Evolutionary conservation across 768 basidiomycete genomes (phyloP).

Genomic region (Lyophyllum semitale): DNA sequence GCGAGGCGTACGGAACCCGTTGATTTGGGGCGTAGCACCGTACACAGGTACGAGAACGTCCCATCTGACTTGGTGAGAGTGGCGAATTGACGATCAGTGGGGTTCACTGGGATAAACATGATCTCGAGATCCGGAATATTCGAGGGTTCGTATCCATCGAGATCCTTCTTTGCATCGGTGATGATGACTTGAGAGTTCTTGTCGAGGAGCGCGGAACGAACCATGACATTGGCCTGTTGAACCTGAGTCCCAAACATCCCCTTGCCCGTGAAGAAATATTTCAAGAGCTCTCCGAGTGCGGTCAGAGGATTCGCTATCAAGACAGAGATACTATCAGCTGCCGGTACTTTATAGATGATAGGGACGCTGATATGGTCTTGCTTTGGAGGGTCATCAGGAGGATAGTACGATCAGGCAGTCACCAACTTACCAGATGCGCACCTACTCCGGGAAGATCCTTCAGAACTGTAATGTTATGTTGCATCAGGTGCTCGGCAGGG

Average conservation of each 20-base stretch:
- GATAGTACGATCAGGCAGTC: neutral
- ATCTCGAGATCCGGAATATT: slow-evolving; percentile 42
- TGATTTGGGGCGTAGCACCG: slow-evolving; percentile 22
- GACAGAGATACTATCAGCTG: slow-evolving; percentile 30
- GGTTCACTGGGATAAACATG: slow-evolving; percentile 23
- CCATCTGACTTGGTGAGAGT: slow-evolving; percentile 20
- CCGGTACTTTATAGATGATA: slow-evolving; percentile 31
- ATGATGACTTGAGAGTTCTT: neutral
- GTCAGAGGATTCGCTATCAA: slow-evolving; percentile 25
- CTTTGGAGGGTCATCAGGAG: slow-evolving; percentile 12
- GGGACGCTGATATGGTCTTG: slow-evolving; percentile 42
- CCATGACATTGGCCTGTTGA: slow-evolving; percentile 31
- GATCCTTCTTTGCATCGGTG: slow-evolving; percentile 7
- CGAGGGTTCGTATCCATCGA: slow-evolving; percentile 19
- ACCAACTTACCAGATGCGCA: slow-evolving; percentile 23
- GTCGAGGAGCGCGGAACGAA: slow-evolving; percentile 27
- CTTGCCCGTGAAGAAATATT: slow-evolving; percentile 32
- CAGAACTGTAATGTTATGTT: slow-evolving; percentile 26
- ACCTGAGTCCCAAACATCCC: slow-evolving; percentile 27
- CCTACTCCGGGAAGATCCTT: slow-evolving; percentile 37
- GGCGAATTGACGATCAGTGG: slow-evolving; percentile 11
- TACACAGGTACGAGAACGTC: slow-evolving; percentile 20
- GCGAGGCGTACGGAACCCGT: slow-evolving; percentile 20
- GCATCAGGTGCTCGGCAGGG: slow-evolving; percentile 31
- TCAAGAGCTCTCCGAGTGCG: slow-evolving; percentile 30